phyloP scores from a whole-genome alignment of 1,284 basidiomycete species.

The Anthracocystis panici-leucophaei region DNA sequence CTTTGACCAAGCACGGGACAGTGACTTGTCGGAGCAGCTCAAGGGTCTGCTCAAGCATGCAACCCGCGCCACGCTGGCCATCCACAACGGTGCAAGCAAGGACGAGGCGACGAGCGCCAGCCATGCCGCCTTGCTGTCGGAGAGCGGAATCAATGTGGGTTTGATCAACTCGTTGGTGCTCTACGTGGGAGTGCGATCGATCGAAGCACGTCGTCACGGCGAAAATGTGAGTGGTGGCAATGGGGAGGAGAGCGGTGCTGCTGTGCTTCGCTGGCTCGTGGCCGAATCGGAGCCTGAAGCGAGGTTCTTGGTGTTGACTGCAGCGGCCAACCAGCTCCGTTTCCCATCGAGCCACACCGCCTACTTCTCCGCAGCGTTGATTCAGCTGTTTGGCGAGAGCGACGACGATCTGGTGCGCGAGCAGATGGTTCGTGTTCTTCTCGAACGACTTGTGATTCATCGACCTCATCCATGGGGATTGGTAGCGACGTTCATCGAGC shows the following conservation, averaged over 20 bases:
- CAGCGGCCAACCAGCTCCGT: constrained; percentile 91
- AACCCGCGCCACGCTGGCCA: background rate
- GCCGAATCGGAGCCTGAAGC: constrained; percentile 90
- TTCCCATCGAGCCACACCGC: constrained; percentile 69
- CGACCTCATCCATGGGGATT: constrained; percentile 98
- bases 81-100: constrained; percentile 20
- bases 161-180: constrained; percentile 93
- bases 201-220: constrained; percentile 73
- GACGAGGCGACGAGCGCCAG: constrained; percentile 20
- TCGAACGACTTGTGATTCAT: constrained; percentile 92
- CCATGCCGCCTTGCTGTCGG: constrained; percentile 70
- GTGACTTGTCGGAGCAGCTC: constrained; percentile 33
- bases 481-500: constrained; percentile 90
- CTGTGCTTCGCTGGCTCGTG: constrained; percentile 79
- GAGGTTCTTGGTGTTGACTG: constrained; percentile 92
- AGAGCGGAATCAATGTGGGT: constrained; percentile 81
- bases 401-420: constrained; percentile 81
- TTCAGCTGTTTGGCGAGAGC: constrained; percentile 81
- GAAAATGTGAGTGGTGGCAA: constrained; percentile 64
- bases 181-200: constrained; percentile 90
- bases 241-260: constrained; percentile 84
- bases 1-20: constrained; percentile 30
- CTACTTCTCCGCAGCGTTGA: constrained; percentile 88
- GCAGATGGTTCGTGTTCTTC: constrained; percentile 87
- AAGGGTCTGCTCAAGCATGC: constrained; percentile 25